These are phyloP conservation scores for Litchi chinensis DNA, from an alignment of 345 rosid species.

Conservation along the genomic window DNA sequence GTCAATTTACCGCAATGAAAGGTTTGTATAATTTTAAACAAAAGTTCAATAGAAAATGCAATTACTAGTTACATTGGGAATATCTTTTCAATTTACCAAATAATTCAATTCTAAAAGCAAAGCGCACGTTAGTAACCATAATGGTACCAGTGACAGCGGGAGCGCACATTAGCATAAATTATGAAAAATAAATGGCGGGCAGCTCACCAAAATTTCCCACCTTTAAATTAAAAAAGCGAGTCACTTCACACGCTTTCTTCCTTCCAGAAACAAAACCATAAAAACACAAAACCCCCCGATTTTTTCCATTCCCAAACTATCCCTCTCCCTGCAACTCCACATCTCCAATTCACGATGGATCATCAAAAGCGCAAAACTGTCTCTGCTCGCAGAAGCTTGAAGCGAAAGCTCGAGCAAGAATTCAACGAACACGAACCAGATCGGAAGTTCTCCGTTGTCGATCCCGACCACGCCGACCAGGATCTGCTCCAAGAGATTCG, in stretches of 20 bases:
- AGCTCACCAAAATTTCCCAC: neutral
- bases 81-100: too few relatives aligned
- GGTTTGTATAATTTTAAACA: too few relatives aligned
- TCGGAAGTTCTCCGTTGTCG: conserved; percentile 30
- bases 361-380: conserved; percentile 36
- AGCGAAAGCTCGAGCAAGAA: conserved; percentile 52
- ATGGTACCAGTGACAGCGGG: neutral
- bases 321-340: neutral
- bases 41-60: too few relatives aligned
- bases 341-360: conserved; percentile 38
- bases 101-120: too few relatives aligned
- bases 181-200: neutral
- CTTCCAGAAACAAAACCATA: neutral
- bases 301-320: conserved; percentile 16
- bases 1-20: too few relatives aligned
- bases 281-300: neutral
- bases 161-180: neutral
- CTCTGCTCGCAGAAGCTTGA: conserved; percentile 47
- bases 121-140: neutral
- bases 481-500: conserved; percentile 42
- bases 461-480: conserved; percentile 2
- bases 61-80: too few relatives aligned
- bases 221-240: neutral
- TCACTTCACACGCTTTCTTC: neutral
- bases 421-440: conserved; percentile 24